Percentiles rank a stretch among this genome's conserved stretches.
These are phyloP conservation scores for Alternaria brassicicola DNA, from an alignment of 2,329 filamentous ascomycete species.

Conservation along the genomic window DNA sequence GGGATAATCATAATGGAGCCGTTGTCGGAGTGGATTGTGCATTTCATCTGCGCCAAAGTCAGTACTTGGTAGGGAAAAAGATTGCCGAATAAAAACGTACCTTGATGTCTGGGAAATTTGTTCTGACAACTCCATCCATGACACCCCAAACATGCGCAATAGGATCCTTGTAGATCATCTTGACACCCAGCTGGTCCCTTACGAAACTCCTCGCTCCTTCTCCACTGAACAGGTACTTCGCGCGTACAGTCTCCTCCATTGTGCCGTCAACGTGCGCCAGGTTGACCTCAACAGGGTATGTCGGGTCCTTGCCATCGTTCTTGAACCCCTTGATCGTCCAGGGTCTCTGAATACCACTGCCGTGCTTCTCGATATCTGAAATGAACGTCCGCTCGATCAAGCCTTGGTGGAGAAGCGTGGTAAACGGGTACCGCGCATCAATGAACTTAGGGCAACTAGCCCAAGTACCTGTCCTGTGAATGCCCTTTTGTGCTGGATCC, in stretches of 20 bases:
- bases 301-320: slow-evolving; percentile 65
- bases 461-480: slow-evolving; percentile 71
- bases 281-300: slow-evolving; percentile 81
- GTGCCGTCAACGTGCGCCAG: slow-evolving; percentile 78
- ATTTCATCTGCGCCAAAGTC: slow-evolving; percentile 60
- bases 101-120: slow-evolving; percentile 68
- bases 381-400: slow-evolving; percentile 68
- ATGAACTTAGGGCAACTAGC: slow-evolving; percentile 86
- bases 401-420: slow-evolving; percentile 66
- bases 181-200: slow-evolving; percentile 68
- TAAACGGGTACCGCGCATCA: slow-evolving; percentile 68
- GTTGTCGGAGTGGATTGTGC: slow-evolving; percentile 69
- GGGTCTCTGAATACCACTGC: slow-evolving; percentile 62
- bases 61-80: neutral
- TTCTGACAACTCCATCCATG: slow-evolving; percentile 69
- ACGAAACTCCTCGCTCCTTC: slow-evolving; percentile 68
- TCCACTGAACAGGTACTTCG: slow-evolving; percentile 68
- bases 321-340: slow-evolving; percentile 68
- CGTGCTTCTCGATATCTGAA: slow-evolving; percentile 65
- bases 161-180: slow-evolving; percentile 67
- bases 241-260: slow-evolving; percentile 66
- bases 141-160: slow-evolving; percentile 70
- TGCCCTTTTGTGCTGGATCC: slow-evolving; percentile 63
- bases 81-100: slow-evolving; percentile 36
- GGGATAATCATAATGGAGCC: slow-evolving; percentile 70